Conservation (phyloP, 2,329 filamentous ascomycete genomes). For the Raffaelea ambrosiae region DNA sequence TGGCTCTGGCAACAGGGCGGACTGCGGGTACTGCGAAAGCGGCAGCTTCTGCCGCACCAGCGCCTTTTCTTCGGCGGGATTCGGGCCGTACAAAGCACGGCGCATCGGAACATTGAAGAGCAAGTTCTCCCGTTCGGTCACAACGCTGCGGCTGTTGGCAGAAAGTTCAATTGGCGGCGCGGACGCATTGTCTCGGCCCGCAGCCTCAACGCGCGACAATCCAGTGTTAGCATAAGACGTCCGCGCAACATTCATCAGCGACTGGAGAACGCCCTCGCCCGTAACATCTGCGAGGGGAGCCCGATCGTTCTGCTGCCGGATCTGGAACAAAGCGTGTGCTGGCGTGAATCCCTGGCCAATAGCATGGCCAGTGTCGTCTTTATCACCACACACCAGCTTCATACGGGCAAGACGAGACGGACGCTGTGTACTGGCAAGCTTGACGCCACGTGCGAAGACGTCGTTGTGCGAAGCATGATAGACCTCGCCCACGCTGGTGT, state of each 20-base stretch:
- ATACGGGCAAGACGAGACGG: conserved; percentile 50
- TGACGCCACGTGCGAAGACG: conserved; percentile 58
- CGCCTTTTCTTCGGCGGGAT: conserved; percentile 58
- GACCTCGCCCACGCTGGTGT: conserved; percentile 65
- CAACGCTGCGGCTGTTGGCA: conserved; percentile 58
- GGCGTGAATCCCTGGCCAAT: conserved; percentile 50
- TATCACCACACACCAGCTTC: conserved; percentile 62
- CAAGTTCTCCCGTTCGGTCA: conserved; percentile 59
- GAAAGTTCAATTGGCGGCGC: conserved; percentile 80
- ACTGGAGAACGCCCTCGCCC: conserved; percentile 61
- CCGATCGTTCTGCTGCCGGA: conserved; percentile 60
- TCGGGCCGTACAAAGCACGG: conserved; percentile 62
- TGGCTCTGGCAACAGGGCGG: conserved; percentile 64
- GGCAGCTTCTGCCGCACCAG: conserved; percentile 68
- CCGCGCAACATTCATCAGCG: conserved; percentile 71
- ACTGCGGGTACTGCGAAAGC: conserved; percentile 52
- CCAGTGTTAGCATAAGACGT: conserved; percentile 59
- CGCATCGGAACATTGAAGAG: conserved; percentile 75
- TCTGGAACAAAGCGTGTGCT: conserved; percentile 71
- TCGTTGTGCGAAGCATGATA: conserved; percentile 60
- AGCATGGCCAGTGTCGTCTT: conserved; percentile 29
- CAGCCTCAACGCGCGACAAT: conserved; percentile 70
- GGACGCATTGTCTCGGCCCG: conserved; percentile 66
- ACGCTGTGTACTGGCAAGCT: conserved; percentile 28
- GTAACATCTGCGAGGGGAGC: conserved; percentile 62